Base-by-base conservation (phyloP, 441 rosid species). In the Pelargonium myrrhifolium region DNA sequence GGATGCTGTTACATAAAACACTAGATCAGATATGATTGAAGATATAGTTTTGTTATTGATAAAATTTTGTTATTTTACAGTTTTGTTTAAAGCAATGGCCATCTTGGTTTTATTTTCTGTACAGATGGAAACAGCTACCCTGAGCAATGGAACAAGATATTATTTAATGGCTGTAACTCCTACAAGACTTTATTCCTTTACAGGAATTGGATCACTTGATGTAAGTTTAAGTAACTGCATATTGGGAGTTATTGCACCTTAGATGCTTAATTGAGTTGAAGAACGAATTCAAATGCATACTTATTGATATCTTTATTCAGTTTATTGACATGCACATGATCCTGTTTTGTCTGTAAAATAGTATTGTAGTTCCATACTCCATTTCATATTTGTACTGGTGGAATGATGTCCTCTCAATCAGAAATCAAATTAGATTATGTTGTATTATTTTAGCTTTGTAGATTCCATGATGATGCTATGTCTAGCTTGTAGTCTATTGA, bases 111-210 rank as follows among this genome's bases (percentile, higher is more conserved):
- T 47, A 6, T 70, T 70, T 58, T 69, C 61, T 74, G 62, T 74
- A 65, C 81, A 95, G 98, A 92, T 92, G 97, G 99, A 95, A 84
- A 88, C 95, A 37, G 90, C 98, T 69, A 87, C 49, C 73, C 67
- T 86, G 69, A 79, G 77, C 80, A 78, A 74, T 62, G 96, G 93
- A 72, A 89, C 90, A 68, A 87, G 98, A 79, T 92, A 85, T 80
- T 92, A 92, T 77, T 86, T 95, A 90, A 95, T 95, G 99, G 99
- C 95, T 76, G 97, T 95, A 67, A 92, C 98, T 78, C 99, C 98
- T 56, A 95, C 99, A 39, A 84, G 98, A 31, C 93, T 92, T 72
- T 95, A 95, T 83, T 92, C 99, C 24, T 95, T 85, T 74, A 95
- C 98, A 42, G 99, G 99, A 71, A 84, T 90, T 79, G 95, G 99